Conservation (phyloP, 2,329 filamentous ascomycete species). For the Penicillium sp. region DNA sequence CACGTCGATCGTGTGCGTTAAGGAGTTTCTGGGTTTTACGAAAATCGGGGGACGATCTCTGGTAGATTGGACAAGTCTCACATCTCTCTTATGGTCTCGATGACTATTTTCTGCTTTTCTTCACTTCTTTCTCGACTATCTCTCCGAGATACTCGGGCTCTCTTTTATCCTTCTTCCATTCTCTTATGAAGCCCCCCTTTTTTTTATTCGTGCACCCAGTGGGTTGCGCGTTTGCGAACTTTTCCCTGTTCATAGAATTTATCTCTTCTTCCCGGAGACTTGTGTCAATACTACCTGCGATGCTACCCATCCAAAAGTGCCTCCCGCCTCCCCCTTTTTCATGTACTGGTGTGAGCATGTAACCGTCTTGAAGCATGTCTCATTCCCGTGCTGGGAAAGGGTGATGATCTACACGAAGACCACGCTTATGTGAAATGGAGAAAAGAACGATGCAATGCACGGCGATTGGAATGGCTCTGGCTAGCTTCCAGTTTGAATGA, state of each 20-base stretch:
- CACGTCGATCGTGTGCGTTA: constrained; percentile 19
- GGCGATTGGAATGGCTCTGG: not conserved
- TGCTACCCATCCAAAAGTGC: constrained; percentile 6
- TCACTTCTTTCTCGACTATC: constrained; percentile 17
- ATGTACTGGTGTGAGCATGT: not conserved
- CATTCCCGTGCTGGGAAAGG: not conserved
- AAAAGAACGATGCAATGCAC: not conserved
- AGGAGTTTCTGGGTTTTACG: not conserved
- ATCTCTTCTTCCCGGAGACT: constrained; percentile 11
- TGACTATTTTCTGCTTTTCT: constrained; percentile 13
- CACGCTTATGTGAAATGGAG: not conserved
- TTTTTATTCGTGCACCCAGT: constrained; percentile 19
- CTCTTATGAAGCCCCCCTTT: constrained; percentile 10
- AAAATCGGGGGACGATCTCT: constrained; percentile 17
- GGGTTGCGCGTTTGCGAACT: constrained; percentile 13
- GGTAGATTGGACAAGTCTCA: constrained; percentile 21
- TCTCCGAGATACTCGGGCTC: constrained; percentile 1
- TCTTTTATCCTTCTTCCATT: constrained; percentile 17
- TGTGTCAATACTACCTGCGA: constrained; percentile 24
- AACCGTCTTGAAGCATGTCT: not conserved
- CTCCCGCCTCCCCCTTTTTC: not conserved
- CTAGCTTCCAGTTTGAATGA: not conserved
- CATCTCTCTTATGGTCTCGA: constrained; percentile 14
- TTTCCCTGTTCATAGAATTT: constrained; percentile 20
- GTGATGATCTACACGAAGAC: constrained; percentile 1